Conservation (phyloP, 1,284 basidiomycete genomes). For the Cutaneotrichosporon arboriforme region DNA sequence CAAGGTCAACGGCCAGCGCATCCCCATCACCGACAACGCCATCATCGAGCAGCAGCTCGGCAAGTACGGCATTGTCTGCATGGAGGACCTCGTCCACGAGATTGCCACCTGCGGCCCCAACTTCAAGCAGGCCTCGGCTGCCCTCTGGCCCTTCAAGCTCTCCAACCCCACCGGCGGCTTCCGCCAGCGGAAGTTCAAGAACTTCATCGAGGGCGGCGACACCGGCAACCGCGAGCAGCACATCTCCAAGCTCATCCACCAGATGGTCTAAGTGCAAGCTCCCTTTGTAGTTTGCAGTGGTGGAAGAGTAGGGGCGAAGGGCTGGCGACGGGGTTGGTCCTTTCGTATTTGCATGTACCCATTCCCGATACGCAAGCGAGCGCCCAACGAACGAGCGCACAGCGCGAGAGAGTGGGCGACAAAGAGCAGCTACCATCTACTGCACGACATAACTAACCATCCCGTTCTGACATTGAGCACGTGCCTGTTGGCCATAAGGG, state of each 20-base stretch:
- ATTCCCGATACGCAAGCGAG: slow-evolving; percentile 11
- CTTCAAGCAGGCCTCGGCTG: slow-evolving; percentile 97
- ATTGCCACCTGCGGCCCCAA: slow-evolving; percentile 92
- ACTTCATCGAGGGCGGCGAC: slow-evolving; percentile 91
- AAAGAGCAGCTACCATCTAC: no score
- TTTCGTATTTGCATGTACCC: slow-evolving; percentile 32
- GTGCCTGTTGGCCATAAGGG: no score
- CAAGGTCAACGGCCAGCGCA: slow-evolving; percentile 96
- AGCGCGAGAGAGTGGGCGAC: no score
- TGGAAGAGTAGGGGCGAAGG: slow-evolving; percentile 16
- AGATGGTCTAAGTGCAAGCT: slow-evolving; percentile 71
- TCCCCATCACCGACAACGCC: slow-evolving; percentile 88
- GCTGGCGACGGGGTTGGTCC: slow-evolving; percentile 23
- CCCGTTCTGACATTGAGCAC: no score
- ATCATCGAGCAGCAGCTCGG: slow-evolving; percentile 90
- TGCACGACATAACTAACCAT: no score
- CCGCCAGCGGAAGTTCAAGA: slow-evolving; percentile 94
- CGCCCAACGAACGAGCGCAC: no score
- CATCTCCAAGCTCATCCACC: slow-evolving; percentile 95
- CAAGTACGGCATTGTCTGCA: slow-evolving; percentile 92
- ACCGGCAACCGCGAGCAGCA: slow-evolving; percentile 85
- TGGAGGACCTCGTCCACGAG: slow-evolving; percentile 98
- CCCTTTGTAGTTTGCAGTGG: slow-evolving; percentile 6
- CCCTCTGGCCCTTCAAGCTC: slow-evolving; percentile 99
- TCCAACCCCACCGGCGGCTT: slow-evolving; percentile 98